Conservation (phyloP, 1,284 basidiomycete species). For the Rhodofomes roseus region DNA sequence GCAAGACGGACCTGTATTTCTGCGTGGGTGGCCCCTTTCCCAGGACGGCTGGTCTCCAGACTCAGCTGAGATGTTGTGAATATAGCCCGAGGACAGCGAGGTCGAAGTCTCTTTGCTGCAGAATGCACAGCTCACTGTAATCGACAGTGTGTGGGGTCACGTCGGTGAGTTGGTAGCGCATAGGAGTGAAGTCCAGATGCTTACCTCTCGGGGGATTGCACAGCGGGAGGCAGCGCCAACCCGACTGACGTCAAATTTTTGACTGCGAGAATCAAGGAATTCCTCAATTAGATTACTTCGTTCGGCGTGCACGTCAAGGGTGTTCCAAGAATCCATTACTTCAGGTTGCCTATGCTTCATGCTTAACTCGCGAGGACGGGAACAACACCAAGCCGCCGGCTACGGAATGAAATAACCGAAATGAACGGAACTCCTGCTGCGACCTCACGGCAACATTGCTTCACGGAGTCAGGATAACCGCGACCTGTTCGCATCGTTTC, state of each 20-base stretch:
- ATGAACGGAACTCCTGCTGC: background rate
- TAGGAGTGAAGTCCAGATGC: background rate
- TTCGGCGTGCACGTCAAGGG: background rate
- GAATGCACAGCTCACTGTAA: constrained; percentile 12
- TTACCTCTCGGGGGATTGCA: background rate
- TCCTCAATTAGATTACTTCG: constrained; percentile 3
- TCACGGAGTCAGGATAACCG: too few relatives aligned
- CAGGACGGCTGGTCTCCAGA: background rate
- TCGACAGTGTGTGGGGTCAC: constrained; percentile 19
- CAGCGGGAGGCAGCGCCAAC: constrained; percentile 16
- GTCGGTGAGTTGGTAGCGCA: constrained; percentile 9
- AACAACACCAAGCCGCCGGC: too few relatives aligned
- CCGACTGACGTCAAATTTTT: constrained; percentile 15
- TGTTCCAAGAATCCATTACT: background rate
- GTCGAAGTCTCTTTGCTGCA: constrained; percentile 12
- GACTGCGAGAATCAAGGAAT: constrained; percentile 13
- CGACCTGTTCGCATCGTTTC: background rate
- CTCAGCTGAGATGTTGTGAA: background rate
- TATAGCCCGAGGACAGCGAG: constrained; percentile 16
- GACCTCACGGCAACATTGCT: background rate
- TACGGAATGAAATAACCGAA: background rate
- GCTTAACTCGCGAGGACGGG: background rate
- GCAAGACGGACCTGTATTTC: constrained; percentile 42
- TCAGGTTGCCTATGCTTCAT: too few relatives aligned
- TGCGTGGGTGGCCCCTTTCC: constrained; percentile 32